Evolutionary conservation across 768 basidiomycete species (phyloP).

Genomic region (Mycena metata): DNA sequence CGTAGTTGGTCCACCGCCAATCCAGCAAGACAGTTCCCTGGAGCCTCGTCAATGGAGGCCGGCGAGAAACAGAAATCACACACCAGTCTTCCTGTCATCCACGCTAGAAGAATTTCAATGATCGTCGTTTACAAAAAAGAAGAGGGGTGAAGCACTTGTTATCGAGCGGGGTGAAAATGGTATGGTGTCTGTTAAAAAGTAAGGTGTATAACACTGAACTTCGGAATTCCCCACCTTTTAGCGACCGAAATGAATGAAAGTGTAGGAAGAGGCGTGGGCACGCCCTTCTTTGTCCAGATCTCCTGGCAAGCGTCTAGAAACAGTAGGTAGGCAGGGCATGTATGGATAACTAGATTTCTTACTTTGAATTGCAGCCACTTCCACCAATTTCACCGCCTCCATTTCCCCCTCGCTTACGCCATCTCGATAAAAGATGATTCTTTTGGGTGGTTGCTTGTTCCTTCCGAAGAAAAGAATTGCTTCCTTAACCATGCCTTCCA

Average conservation of each 20-base stretch:
- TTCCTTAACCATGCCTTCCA: slow-evolving; percentile 54
- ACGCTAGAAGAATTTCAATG: slow-evolving; percentile 35
- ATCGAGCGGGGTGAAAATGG: slow-evolving; percentile 60
- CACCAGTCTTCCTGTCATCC: slow-evolving; percentile 52
- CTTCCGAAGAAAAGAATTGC: slow-evolving; percentile 41
- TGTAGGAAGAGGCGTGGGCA: slow-evolving; percentile 47
- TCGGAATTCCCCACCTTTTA: slow-evolving; percentile 56
- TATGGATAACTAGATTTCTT: neutral
- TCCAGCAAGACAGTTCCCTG: slow-evolving; percentile 64
- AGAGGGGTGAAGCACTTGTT: slow-evolving; percentile 3
- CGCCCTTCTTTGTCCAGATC: slow-evolving; percentile 35
- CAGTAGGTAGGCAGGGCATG: neutral
- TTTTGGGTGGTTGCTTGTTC: slow-evolving; percentile 39
- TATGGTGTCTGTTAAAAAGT: slow-evolving; percentile 60
- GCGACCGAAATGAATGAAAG: slow-evolving; percentile 73
- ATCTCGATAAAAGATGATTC: slow-evolving; percentile 63
- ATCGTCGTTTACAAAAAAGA: neutral
- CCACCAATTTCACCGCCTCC: slow-evolving; percentile 51
- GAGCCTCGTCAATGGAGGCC: neutral
- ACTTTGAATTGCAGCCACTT: slow-evolving; percentile 64
- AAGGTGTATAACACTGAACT: neutral
- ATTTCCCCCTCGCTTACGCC: slow-evolving; percentile 63
- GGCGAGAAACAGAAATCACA: neutral
- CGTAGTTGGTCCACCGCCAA: slow-evolving; percentile 55
- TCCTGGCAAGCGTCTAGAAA: slow-evolving; percentile 37